phyloP scores from a whole-genome alignment of 1,139 yeast genomes.

The Candida labiduridarum region DNA sequence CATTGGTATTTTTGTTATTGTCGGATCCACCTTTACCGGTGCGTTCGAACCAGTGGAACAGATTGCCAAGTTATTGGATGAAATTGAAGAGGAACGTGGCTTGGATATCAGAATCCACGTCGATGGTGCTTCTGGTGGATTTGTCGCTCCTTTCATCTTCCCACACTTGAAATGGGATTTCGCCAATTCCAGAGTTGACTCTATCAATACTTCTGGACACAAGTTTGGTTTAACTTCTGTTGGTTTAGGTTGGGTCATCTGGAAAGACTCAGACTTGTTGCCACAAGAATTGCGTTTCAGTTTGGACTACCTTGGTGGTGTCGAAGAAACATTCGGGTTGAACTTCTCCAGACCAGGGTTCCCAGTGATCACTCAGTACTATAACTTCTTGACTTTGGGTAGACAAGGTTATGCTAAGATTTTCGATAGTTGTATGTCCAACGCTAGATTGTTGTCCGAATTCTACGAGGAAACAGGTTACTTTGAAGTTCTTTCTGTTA shows the following conservation, averaged over 20 bases:
- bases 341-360: constrained; percentile 93
- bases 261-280: constrained; percentile 66
- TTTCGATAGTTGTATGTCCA: constrained; percentile 64
- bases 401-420: constrained; percentile 65
- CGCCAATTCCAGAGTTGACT: constrained; percentile 69
- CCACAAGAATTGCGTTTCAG: constrained; percentile 73
- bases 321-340: constrained; percentile 82
- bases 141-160: constrained; percentile 80
- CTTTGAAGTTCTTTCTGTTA: constrained; percentile 75
- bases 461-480: constrained; percentile 66
- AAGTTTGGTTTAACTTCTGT: constrained; percentile 89
- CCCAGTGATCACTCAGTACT: constrained; percentile 88
- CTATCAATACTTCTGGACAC: constrained; percentile 93
- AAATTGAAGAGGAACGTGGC: constrained; percentile 70
- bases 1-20: constrained; percentile 84
- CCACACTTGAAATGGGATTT: constrained; percentile 87
- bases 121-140: constrained; percentile 92
- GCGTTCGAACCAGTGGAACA: constrained; percentile 78
- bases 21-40: constrained; percentile 93
- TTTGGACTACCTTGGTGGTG: constrained; percentile 83
- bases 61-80: constrained; percentile 63
- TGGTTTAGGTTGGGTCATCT: constrained; percentile 91
- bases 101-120: constrained; percentile 79
- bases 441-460: constrained; percentile 69
- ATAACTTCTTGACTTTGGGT: constrained; percentile 73